These are phyloP conservation scores for Ilex aquifolium DNA, from an alignment of 257 asterid genomes.

Conservation along the genomic window DNA sequence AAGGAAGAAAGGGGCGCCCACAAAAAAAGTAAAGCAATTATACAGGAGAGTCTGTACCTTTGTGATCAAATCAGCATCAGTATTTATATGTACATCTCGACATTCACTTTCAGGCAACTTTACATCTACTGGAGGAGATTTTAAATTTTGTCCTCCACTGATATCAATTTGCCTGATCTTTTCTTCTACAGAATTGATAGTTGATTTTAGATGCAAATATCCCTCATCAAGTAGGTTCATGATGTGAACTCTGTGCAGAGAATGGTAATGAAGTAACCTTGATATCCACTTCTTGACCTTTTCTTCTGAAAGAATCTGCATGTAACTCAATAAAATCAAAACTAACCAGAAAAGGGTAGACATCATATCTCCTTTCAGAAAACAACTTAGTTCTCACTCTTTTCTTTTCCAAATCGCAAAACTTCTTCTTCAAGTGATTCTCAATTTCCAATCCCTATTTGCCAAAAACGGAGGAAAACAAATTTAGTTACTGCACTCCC, in stretches of 20 bases:
- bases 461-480: conserved; percentile 11
- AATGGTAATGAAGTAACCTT: conserved; percentile 40
- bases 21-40: background rate
- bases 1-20: conserved; percentile 5
- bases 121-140: conserved; percentile 26
- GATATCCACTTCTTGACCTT: conserved; percentile 54
- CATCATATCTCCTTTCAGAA: conserved; percentile 8
- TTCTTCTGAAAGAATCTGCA: conserved; percentile 51
- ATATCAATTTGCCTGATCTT: conserved; percentile 51
- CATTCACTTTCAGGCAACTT: conserved; percentile 51
- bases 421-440: conserved; percentile 75
- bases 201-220: conserved; percentile 55
- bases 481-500: background rate
- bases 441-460: conserved; percentile 86
- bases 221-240: conserved; percentile 65
- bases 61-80: conserved; percentile 35
- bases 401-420: conserved; percentile 53
- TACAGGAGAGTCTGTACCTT: conserved; percentile 28
- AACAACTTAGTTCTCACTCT: conserved; percentile 37
- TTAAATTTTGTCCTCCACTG: conserved; percentile 27
- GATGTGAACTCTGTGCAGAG: conserved; percentile 45
- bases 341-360: conserved; percentile 11
- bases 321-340: conserved; percentile 14
- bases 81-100: conserved; percentile 67
- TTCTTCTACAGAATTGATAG: conserved; percentile 43